Conservation (phyloP, 345 rosid species). For the Euphorbia peplus region DNA sequence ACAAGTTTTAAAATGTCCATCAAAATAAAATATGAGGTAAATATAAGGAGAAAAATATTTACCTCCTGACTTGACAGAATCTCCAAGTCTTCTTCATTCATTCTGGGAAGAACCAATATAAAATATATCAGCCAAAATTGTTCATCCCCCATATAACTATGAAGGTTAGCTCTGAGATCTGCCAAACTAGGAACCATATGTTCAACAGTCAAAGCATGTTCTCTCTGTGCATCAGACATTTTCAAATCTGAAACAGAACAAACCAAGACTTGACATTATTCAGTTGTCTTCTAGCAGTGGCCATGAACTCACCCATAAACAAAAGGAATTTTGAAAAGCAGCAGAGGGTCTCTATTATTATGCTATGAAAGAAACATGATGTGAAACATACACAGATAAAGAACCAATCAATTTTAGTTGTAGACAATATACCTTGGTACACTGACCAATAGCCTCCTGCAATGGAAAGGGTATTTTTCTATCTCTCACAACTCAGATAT, state of each 20-base stretch:
- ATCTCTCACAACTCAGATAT: background rate
- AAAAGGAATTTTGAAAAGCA: background rate
- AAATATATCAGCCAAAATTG: constrained; percentile 76
- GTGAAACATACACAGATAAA: background rate
- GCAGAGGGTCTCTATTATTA: background rate
- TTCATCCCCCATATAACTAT: constrained; percentile 34
- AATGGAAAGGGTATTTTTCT: background rate
- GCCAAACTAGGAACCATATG: constrained; percentile 48
- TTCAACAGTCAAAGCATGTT: constrained; percentile 54
- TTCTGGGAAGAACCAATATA: constrained; percentile 63
- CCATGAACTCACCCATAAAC: background rate
- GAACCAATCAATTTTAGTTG: background rate
- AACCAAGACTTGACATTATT: constrained; percentile 1
- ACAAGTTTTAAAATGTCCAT: background rate
- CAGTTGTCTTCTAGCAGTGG: background rate
- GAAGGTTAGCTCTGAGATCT: constrained; percentile 45
- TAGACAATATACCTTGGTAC: background rate
- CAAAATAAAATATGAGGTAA: background rate
- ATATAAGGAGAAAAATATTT: constrained; percentile 17
- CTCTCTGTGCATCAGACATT: constrained; percentile 53
- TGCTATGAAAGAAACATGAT: background rate
- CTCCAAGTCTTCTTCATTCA: constrained; percentile 53
- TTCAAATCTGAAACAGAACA: constrained; percentile 46
- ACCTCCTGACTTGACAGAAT: constrained; percentile 59
- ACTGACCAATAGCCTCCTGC: background rate